Evolutionary conservation across 2,329 filamentous ascomycete genomes (phyloP).

Genomic region (Aspergillus ruber): DNA sequence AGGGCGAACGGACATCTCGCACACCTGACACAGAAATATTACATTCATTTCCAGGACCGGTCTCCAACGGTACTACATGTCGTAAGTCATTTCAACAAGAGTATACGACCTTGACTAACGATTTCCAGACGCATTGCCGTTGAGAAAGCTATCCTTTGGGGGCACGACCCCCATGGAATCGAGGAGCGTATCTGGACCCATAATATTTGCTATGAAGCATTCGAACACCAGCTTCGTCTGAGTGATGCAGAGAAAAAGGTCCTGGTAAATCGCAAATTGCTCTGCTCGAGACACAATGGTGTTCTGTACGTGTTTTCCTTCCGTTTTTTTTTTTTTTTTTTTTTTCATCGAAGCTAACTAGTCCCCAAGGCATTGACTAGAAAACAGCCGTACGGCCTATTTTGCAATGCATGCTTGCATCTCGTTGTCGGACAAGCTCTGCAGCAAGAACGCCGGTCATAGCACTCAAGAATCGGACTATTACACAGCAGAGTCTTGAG

Average conservation of each 20-base stretch:
- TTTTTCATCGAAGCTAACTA: no score
- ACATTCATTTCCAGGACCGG: slow-evolving; percentile 18
- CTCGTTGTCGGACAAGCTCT: no score
- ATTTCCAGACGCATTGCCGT: slow-evolving; percentile 9
- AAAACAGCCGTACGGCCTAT: no score
- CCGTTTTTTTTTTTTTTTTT: neutral
- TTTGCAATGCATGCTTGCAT: no score
- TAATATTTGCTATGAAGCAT: slow-evolving; percentile 15
- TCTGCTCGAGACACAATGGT: slow-evolving; percentile 14
- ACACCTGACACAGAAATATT: slow-evolving; percentile 12
- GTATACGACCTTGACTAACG: slow-evolving; percentile 1
- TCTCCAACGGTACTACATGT: slow-evolving; percentile 20
- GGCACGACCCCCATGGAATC: slow-evolving; percentile 11
- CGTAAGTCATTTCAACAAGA: slow-evolving; percentile 10
- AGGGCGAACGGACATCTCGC: slow-evolving; percentile 16
- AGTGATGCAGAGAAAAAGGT: slow-evolving; percentile 13
- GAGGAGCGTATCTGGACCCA: slow-evolving; percentile 12
- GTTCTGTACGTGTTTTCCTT: slow-evolving; percentile 18
- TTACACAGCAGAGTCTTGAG: no score
- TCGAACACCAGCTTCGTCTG: slow-evolving; percentile 14
- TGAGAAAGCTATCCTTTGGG: slow-evolving; percentile 14
- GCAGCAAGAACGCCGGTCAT: no score
- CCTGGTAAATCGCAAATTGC: slow-evolving; percentile 12
- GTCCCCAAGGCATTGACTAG: no score
- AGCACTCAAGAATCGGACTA: no score